Evolutionary conservation across 1,139 yeast genomes (phyloP), one percentile per base, ranked within the genome.

Genomic region (Kluyveromyces sp.): DNA sequence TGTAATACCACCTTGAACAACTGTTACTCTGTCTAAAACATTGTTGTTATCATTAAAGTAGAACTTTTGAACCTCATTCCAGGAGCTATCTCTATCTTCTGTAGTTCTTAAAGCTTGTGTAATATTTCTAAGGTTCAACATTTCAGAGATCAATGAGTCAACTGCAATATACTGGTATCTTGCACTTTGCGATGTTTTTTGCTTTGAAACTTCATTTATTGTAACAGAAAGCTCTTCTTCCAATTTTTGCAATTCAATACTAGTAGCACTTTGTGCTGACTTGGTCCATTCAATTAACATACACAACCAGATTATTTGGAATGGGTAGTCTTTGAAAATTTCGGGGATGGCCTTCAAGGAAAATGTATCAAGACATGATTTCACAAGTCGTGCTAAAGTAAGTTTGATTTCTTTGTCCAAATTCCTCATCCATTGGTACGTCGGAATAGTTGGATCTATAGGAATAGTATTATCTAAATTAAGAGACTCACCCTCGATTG

Each of bases 401-500:
- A 58, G 38, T 45, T 71, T 76, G 7, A 82, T 68, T 51, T 75
- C 78, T 0, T 56, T 46, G 45, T 89, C 96, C 7, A 90, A 65
- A 21, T 67, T 71, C 5, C 61, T 55, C 47, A 90, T 65, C 94
- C 95, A 84, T 37, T 80, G 84, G 34, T 79, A 72, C 30, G 81
- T 67, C 39, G 72, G 64, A 0, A 76, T 70, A 46, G 60, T 63
- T 36, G 71, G 68, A 1, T 64, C 63, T 25, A 79, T 57, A 0
- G 77, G 69, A 0, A 87, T 70, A 0, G 79, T 75, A 3, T 64
- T 58, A 0, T 39, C 43, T 10, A 90, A 67, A 0, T 15, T 6
- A 1, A 90, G 65, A 0, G 41, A 48, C 56, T 90, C 97, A 0
- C 81, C 84, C 53, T 86, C 84, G 6, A 71, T 69, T 29, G 96